Evolutionary conservation across 2,329 filamentous ascomycete species (phyloP).

Genomic region (Colletotrichum destructivum): DNA sequence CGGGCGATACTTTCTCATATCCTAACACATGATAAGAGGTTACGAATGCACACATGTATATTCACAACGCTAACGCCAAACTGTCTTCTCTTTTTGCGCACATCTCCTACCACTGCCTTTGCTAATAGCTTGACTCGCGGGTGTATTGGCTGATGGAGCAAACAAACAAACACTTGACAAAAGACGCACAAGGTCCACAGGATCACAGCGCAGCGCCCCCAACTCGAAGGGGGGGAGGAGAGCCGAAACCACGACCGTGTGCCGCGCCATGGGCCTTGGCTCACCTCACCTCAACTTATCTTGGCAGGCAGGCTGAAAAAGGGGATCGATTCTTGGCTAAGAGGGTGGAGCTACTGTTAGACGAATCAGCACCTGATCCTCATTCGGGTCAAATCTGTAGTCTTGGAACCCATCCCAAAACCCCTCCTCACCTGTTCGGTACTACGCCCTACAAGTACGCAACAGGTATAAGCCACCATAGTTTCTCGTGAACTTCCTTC

Average conservation of each 20-base stretch:
- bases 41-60: conserved; percentile 3
- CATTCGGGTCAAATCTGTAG: neutral
- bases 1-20: neutral
- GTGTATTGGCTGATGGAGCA: neutral
- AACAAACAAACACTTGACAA: conserved; percentile 1
- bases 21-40: conserved; percentile 1
- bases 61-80: neutral
- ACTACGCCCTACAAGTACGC: neutral
- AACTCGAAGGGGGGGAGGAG: neutral
- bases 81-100: neutral
- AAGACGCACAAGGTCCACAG: neutral
- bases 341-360: neutral
- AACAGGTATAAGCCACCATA: neutral
- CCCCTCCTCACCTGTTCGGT: neutral
- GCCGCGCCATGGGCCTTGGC: neutral
- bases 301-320: neutral
- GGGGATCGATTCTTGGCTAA: neutral
- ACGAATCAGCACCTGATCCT: neutral
- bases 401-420: neutral
- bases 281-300: neutral
- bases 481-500: neutral
- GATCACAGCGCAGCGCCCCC: neutral
- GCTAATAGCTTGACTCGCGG: neutral
- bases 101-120: neutral
- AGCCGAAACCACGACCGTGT: neutral